Evolutionary conservation across 176 grass and related monocot species (phyloP).

Genomic region (Pontederia crassipes): DNA sequence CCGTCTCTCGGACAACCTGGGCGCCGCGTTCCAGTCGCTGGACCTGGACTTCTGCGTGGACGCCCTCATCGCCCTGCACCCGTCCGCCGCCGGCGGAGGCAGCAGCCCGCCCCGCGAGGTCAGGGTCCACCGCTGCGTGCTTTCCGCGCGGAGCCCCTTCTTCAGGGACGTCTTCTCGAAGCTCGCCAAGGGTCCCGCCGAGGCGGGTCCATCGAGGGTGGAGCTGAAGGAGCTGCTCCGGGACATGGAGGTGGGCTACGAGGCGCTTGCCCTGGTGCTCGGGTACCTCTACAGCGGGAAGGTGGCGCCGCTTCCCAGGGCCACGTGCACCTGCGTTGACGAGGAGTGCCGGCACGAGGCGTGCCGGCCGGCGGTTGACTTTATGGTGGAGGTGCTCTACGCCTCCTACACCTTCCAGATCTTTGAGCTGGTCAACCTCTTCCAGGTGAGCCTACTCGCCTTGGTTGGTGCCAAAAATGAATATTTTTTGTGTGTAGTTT

Average conservation of each 20-base stretch:
- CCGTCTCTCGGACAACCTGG: conserved; percentile 83
- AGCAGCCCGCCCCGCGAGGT: conserved; percentile 1
- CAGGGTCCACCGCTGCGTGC: conserved; percentile 74
- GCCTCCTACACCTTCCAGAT: conserved; percentile 74
- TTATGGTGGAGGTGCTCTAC: conserved; percentile 81
- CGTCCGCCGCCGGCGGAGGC: conserved; percentile 21
- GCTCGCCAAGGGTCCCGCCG: neutral
- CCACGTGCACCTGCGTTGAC: conserved; percentile 76
- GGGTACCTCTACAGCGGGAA: conserved; percentile 88
- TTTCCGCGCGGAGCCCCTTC: conserved; percentile 81
- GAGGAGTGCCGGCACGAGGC: conserved; percentile 55
- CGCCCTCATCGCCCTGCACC: conserved; percentile 28
- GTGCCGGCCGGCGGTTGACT: conserved; percentile 61
- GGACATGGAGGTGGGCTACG: conserved; percentile 55
- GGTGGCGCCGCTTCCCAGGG: conserved; percentile 49
- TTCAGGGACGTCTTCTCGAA: conserved; percentile 51
- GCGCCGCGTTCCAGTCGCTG: conserved; percentile 40
- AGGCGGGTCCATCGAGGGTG: neutral
- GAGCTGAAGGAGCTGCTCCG: conserved; percentile 38
- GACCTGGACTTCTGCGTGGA: conserved; percentile 65
- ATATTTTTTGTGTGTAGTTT: no score
- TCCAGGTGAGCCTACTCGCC: conserved; percentile 49
- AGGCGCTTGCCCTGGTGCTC: conserved; percentile 57
- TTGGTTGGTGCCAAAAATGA: no score
- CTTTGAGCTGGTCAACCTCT: conserved; percentile 74